phyloP scores from a whole-genome alignment of 257 asterid genomes.

The Solanum chiquidenum region DNA sequence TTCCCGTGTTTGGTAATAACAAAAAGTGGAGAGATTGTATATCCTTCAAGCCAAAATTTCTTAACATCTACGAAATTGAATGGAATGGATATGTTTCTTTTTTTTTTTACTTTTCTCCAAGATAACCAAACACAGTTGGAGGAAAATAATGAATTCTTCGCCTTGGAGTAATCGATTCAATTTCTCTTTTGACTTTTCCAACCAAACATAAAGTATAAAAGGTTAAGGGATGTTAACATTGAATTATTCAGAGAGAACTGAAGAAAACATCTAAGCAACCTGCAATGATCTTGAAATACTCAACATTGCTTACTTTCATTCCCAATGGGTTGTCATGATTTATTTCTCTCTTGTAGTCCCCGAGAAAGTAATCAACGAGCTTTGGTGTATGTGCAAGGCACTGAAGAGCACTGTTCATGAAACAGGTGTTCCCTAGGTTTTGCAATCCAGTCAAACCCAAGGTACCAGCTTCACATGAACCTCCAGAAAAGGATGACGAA shows the following conservation, averaged over 20 bases:
- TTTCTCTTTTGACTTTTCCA: neutral
- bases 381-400: conserved; percentile 92
- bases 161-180: neutral
- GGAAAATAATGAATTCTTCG: neutral
- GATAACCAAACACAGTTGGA: neutral
- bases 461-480: conserved; percentile 66
- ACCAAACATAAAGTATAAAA: neutral
- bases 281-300: neutral
- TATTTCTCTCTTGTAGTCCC: conserved; percentile 79
- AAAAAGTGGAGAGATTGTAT: neutral
- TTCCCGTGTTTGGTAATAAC: neutral
- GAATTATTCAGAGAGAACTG: conserved; percentile 9
- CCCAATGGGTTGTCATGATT: conserved; percentile 88
- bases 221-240: neutral
- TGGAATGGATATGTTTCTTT: neutral
- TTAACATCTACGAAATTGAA: neutral
- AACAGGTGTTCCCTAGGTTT: conserved; percentile 93
- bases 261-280: neutral
- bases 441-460: conserved; percentile 91
- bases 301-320: conserved; percentile 54
- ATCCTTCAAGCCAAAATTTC: neutral
- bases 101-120: neutral
- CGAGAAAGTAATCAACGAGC: conserved; percentile 96
- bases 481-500: conserved; percentile 40
- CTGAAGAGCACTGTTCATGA: conserved; percentile 95